Base-by-base conservation (phyloP, 2,329 filamentous ascomycete species). In the Fusarium goolgardi region DNA sequence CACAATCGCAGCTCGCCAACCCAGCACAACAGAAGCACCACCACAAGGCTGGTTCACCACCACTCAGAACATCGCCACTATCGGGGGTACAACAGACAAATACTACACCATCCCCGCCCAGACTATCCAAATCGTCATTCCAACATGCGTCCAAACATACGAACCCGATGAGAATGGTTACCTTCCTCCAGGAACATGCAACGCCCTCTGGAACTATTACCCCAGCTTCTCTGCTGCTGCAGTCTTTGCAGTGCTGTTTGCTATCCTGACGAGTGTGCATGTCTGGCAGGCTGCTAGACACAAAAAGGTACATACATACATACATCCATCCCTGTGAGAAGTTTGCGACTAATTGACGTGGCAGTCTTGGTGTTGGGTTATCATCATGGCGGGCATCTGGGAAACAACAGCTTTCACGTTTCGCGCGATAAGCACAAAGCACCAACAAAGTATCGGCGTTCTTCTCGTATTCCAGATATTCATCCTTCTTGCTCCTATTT, bases 81-180 rank as follows among this genome's bases (percentile, higher is more conserved):
- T 74, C 21, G 32, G 16, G 2, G 72, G 72, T 4, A 53, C 59
- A 15, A 74, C 72, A 27, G 37, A 72, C 8, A 40, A 46, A 9
- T 45, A 69, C 32, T 51, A 74, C 6, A 72, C 63, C 0, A 63
- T 75, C 18, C 72, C 78, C 4, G 75, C 59, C 6, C 73, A 76
- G 31, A 81, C 78, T 2, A 74, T 79, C 27, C 46, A 72, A 23
- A 63, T 79, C 2, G 71, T 66, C 11, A 43, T 75, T 2, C 79
- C 78, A 15, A 81, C 79, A 5, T 81, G 79, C 60, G 62, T 76
- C 1, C 78, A 78, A 55, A 80, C 75, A 2, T 72, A 76, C 4
- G 61, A 69, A 11, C 76, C 77, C 2, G 78, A 79, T 45, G 61
- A 68, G 32, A 78, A 79, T 25, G 77, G 77, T 8, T 72, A 78